Base-by-base conservation (phyloP, 1,139 yeast genomes). In the Geotrichum reessii region DNA sequence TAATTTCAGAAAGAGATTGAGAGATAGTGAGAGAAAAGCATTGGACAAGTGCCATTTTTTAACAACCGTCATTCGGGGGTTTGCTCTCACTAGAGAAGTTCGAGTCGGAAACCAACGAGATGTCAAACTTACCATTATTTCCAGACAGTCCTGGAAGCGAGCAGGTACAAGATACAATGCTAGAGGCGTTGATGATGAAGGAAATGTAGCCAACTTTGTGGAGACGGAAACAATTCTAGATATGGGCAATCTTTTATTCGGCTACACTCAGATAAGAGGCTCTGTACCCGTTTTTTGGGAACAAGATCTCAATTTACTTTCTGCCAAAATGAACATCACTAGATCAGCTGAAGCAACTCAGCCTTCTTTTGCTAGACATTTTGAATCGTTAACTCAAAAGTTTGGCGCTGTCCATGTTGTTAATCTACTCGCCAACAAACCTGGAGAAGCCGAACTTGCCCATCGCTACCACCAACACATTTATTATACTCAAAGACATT, bases 201-300 rank as follows among this genome's bases (percentile, higher is more conserved):
- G 97, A 5, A 82, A 88, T 69, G 98, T 93, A 17, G 97, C 99
- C 37, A 95, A 93, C 72, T 93, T 89, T 71, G 98, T 93, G 40
- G 99, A 93, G 69, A 89, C 98, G 0, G 99, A 95, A 71, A 81
- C 90, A 52, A 85, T 93, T 42, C 72, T 84, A 65, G 83, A 81
- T 69, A 76, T 79, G 58, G 80, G 82, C 1, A 74, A 77, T 12
- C 78, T 85, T 42, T 77, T 81, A 57, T 90, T 83, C 69, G 84
- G 97, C 1, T 92, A 85, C 70, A 83, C 87, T 1, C 97, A 92
- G 71, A 82, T 93, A 17, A 78, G 99, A 71, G 99, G 99, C 2
- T 87, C 96, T 17, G 93, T 93, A 2, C 99, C 99, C 0, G 80
- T 95, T 0, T 95, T 95, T 69, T 95, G 99, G 99, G 99, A 95